Base-by-base conservation (phyloP, 2,329 filamentous ascomycete species). In the Phaeophleospora eucalypticola region DNA sequence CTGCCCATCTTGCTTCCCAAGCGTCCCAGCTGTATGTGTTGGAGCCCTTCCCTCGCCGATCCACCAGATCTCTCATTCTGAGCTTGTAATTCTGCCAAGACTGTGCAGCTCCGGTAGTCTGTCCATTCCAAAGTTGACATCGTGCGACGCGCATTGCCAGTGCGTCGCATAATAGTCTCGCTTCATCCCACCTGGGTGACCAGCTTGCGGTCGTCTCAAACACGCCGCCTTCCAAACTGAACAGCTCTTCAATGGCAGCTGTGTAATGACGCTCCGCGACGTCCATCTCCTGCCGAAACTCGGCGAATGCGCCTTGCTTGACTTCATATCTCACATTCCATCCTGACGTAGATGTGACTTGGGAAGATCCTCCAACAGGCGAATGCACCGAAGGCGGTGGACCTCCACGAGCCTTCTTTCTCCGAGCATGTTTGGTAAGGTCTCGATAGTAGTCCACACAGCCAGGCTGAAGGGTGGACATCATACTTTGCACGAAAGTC, bases 311-410 rank as follows among this genome's bases (percentile, higher is more conserved):
- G 4, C 85, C 91, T 15, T 90, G 78, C 65, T 98, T 98, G 71
- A 95, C 89, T 62, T 98, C 91, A 67, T 96, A 96, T 14, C 91
- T 84, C 43, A 94, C 84, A 61, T 89, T 89, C 93, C 91, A 98
- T 3, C 88, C 90, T 35, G 89, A 83, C 8, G 84, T 74, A 1
- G 89, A 87, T n/a, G 96, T 70, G 0, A 86, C 88, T 60, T 93
- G 87, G 1, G 89, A 94, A 1, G 88, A 94, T 20, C 87, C 88
- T 16, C 79, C 83, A 0, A 87, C 91, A 1, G 89, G 88, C 3
- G 89, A 87, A 24, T 88, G 78, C 4, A 89, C 91, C 4, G 89
- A 88, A 2, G 90, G 89, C 39, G 86, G 83, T 12, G 86, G 82
- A 15, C 82, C 76, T 6, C 87, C 86, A 48, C 89, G 80, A 38